Conservation (phyloP, 208 protist species). For the Pavlovales sp. region DNA sequence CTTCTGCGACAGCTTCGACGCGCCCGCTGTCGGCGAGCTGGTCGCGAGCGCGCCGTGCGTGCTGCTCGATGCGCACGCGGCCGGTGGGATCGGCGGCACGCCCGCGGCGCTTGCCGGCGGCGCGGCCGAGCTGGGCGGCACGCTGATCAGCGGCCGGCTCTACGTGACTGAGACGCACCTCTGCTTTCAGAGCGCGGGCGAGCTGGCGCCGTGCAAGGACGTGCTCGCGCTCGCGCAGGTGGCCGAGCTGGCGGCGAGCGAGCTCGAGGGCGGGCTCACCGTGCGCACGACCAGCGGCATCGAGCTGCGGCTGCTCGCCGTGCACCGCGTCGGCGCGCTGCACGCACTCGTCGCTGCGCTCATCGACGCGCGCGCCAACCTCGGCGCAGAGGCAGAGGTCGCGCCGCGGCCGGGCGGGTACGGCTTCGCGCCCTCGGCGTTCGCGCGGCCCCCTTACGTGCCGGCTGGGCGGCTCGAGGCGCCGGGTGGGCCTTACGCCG, state of each 20-base stretch:
- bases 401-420: no score
- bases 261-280: background rate
- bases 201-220: background rate
- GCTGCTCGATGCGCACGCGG: background rate
- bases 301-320: background rate
- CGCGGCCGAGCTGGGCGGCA: background rate
- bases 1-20: background rate
- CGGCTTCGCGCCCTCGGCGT: no score
- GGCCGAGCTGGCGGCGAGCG: background rate
- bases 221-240: background rate
- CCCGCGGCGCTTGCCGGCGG: background rate
- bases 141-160: background rate
- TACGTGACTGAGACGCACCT: background rate
- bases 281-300: background rate
- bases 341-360: background rate
- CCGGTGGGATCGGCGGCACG: background rate
- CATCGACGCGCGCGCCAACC: background rate
- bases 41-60: background rate
- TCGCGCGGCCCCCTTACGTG: no score
- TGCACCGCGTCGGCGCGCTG: background rate
- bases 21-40: background rate
- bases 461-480: no score
- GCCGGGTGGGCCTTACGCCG: no score
- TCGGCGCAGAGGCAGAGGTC: no score
- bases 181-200: background rate